Evolutionary conservation across 192 early-diverging fungal genomes (phyloP), one percentile per base, ranked within the genome.

Genomic region (Podila epicladia): DNA sequence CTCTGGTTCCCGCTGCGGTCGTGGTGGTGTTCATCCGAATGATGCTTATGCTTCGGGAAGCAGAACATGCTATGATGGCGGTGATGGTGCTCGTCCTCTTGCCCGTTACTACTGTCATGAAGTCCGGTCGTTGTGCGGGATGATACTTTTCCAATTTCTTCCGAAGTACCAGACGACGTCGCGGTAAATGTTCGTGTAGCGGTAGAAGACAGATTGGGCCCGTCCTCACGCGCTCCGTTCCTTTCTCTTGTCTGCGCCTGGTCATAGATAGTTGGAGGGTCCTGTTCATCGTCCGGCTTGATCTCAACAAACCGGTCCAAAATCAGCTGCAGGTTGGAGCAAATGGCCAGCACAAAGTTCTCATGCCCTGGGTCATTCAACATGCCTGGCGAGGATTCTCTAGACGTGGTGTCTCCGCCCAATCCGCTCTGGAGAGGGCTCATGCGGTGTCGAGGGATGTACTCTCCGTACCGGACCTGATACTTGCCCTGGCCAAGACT

Each of bases 391-490:
- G 35, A n/a, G 9, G 26, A 15, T 24, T 31, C 17, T 28, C 48
- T 4, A 59, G 68, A 37, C 1, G 24, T 28, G 6, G 22, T 58
- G 8, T 65, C 48, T 32, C 64, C 69, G 6, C 57, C 38, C 7
- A 9, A 17, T 15, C 31, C 67, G 4, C 65, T 57, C 28, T 65
- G 51, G 35, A 69, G 51, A 8, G 69, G 70, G 8, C 71, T 80
- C 8, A 62, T 41, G 15, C 77, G 28, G 6, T 73, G 77, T n/a
- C 77, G 66, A 41, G 77, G 77, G 28, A 80, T 80, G 49, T 87
- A 85, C 20, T 85, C 78, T 48, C 86, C 85, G 69, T 83, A 84
- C 24, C 60, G 53, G 22, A 89, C 67, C 48, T 82, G 69, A 12
- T 62, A 74, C 35, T 84, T 82, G 32, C 74, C 82, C 20, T 74